Conservation (phyloP, 805 yeast genomes). For the Sugiyamaella valdiviana region DNA sequence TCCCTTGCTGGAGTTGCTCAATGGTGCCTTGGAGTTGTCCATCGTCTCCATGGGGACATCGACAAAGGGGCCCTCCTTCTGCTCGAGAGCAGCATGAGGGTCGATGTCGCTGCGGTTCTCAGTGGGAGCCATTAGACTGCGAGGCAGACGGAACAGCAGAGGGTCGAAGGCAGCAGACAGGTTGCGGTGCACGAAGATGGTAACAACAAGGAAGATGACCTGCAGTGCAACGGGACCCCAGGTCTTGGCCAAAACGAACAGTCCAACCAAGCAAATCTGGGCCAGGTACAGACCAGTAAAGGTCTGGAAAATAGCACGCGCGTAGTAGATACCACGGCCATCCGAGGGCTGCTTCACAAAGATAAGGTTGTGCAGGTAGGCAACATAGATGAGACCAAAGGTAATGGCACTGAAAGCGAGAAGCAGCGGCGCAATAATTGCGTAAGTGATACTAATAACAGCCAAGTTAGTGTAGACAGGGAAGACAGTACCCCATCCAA, state of each 20-base stretch:
- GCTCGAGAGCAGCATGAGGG: background rate
- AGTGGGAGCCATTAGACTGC: conserved; percentile 24
- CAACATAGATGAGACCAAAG: conserved; percentile 65
- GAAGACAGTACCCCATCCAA: conserved; percentile 77
- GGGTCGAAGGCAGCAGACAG: conserved; percentile 61
- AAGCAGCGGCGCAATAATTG: conserved; percentile 82
- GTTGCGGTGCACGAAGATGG: conserved; percentile 63
- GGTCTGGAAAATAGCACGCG: conserved; percentile 83
- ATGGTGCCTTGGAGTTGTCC: background rate
- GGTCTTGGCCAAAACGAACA: conserved; percentile 83
- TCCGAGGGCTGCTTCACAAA: conserved; percentile 68
- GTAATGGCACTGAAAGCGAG: conserved; percentile 66
- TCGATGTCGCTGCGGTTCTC: background rate
- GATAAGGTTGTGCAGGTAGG: conserved; percentile 69
- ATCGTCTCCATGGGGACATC: background rate
- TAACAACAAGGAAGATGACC: conserved; percentile 54
- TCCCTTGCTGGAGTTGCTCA: conserved; percentile 1
- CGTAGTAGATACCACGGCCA: conserved; percentile 75
- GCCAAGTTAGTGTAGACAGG: conserved; percentile 72
- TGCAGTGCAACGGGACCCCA: conserved; percentile 91
- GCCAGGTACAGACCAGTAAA: conserved; percentile 84
- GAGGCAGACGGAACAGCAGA: conserved; percentile 40
- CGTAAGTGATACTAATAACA: conserved; percentile 65
- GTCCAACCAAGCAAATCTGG: conserved; percentile 76
- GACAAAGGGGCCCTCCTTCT: background rate